Evolutionary conservation across 345 rosid genomes (phyloP), one percentile per base, ranked within the genome.

Genomic region (Combretum micranthum): DNA sequence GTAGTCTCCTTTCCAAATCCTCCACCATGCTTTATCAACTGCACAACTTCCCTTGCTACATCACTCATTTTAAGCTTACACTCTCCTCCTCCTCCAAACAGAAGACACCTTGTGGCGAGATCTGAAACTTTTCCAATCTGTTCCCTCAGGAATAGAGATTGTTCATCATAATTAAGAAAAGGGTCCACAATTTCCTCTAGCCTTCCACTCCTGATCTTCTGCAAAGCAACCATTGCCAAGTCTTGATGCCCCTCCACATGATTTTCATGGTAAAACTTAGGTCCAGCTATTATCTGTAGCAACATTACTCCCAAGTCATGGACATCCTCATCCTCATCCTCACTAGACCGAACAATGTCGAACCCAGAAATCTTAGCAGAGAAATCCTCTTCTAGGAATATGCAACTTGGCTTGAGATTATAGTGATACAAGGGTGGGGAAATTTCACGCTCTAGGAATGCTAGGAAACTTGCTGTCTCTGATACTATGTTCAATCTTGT

Each of bases 61-160:
- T 85, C 90, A 37, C 64, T 62, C 85, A 90, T 85, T 12, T 87
- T 87, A 48, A 87, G 76, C 65, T 78, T 85, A 32, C 39, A 32
- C 17, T 88, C 91, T 68, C 93, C 93, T 66, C 80, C 88, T 51
- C 83, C 79, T 15, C 90, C 95, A 52, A 84, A 83, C 67, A 90
- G 26, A 64, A 87, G 53, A 64, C 97, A 87, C 69, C 93, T 63
- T 0, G 87, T 83, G 13, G 90, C 95, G 12, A 90, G 68, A 65
- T 90, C 95, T 47, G 90, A 87, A 4, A 84, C 83, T 51, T 60
- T 68, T 60, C 80, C 80, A 49, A 90, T 87, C 70, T 90, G 90
- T 61, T 85, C 87, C 55, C 75, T 68, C 18, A 69, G 76, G 10
- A 53, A 60, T 20, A 59, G 17, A 0, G 88, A 72, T 51, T 78